Base-by-base conservation (phyloP, 495 filamentous ascomycete genomes). In the Terfezia boudieri region DNA sequence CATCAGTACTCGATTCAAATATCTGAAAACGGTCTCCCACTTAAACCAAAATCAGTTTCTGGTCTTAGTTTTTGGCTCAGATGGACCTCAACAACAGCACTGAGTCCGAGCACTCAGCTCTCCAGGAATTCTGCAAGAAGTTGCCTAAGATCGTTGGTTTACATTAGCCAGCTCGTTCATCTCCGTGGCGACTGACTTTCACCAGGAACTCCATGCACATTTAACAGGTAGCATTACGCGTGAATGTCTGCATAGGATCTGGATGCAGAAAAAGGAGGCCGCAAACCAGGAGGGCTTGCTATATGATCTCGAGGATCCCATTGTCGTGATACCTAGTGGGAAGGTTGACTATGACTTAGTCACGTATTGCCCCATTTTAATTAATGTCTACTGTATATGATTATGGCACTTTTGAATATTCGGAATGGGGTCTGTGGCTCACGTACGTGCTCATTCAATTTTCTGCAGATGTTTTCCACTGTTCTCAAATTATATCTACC, bases 211-310 rank as follows among this genome's bases (percentile, higher is more conserved):
- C 16, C 86, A 93, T 59, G 85, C 85, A 56, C 85, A 90, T 67
- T 74, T 93, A 36, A 82, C 76, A 48, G 84, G 86, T 49, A 86
- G 81, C 64, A 87, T 90, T 67, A 82, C 77, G 63, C 76, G 77
- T 12, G 66, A 80, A 68, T 81, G 76, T 53, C 76, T 90, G 1
- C 82, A 89, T 61, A 76, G 84, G 43, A 76, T 90, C 60, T 93
- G 84, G 82, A 52, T 67, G 41, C 61, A 64, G 50, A 82, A 79
- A 65, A 77, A 75, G 51, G 67, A 66, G 8, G 26, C 26, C 4
- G 26, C 26, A 2, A 2, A 32, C 26, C 26, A 32, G 41, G 56
- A 57, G 7, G 61, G 77, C 37, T 75, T 75, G 0, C 57, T 67
- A 14, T 65, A 74, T 41, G 22, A 56, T 4, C 67, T 88, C 0